Conservation (phyloP, 2,329 filamentous ascomycete species). For the Acrodontium crateriforme region DNA sequence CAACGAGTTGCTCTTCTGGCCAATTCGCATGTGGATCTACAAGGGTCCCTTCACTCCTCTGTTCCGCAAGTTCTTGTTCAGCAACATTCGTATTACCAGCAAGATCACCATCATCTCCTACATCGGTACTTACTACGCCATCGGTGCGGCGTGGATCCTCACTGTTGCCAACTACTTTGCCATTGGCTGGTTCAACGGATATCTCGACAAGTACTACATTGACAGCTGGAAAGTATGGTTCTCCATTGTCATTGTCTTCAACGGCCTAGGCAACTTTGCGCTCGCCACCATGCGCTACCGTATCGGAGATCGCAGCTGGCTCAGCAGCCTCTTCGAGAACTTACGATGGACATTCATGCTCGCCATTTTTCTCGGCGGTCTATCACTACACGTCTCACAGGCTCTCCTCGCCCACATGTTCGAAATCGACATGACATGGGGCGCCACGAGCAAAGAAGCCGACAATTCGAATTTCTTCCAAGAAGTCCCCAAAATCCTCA, state of each 20-base stretch:
- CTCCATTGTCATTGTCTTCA: constrained; percentile 51
- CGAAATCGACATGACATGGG: constrained; percentile 76
- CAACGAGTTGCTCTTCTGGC: constrained; percentile 58
- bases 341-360: constrained; percentile 52
- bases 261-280: constrained; percentile 44
- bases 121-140: constrained; percentile 58
- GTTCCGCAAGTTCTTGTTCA: constrained; percentile 46
- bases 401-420: constrained; percentile 73
- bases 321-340: constrained; percentile 40
- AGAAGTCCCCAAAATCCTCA: constrained; percentile 65
- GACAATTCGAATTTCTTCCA: constrained; percentile 76
- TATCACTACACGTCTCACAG: constrained; percentile 68
- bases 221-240: constrained; percentile 53
- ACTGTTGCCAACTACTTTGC: constrained; percentile 58
- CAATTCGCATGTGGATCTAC: constrained; percentile 46
- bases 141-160: constrained; percentile 53
- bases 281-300: constrained; percentile 52
- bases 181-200: constrained; percentile 56
- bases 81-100: constrained; percentile 48
- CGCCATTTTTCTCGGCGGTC: constrained; percentile 68
- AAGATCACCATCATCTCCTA: constrained; percentile 61
- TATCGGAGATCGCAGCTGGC: constrained; percentile 38
- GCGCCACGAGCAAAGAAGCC: constrained; percentile 69
- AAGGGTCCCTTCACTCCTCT: constrained; percentile 46
- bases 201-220: constrained; percentile 53